Base-by-base conservation (phyloP, 345 rosid genomes). In the Anacardium occidentale region DNA sequence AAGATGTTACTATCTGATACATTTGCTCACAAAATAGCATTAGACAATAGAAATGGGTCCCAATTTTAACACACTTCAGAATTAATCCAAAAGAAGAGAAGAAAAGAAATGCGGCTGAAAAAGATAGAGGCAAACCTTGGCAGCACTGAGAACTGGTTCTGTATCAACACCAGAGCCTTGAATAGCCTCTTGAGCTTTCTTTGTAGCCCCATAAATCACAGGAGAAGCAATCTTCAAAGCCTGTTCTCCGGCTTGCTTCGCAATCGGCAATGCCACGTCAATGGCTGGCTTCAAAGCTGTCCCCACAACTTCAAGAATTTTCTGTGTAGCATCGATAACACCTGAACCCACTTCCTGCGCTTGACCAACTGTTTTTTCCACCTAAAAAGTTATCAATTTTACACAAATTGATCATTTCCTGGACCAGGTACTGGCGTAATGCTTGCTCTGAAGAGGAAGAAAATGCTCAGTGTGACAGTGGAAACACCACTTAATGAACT, bases 171-270 rank as follows among this genome's bases (percentile, higher is more conserved):
- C 98, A 52, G 92, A 66, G 84, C 87, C 82, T 76, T 92, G 90
- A 85, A 94, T 81, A 55, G 92, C 97, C 76, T 94, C 97, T 78
- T 88, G 91, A 34, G 95, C 97, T 82, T 88, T 90, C 89, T 83
- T 94, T 1, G 97, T 80, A 55, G 86, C 95, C 81, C 90, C 98
- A 1, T 97, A 90, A 73, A 91, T 72, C 4, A 83, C 92, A 15
- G 97, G 98, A 80, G 98, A 90, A 37, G 98, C 97, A 59, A 82
- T 68, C 80, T 89, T 89, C 52, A 94, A n/a, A 1, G 90, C 97
- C 72, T 91, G 78, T 64, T 91, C 91, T 76, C 95, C 95, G 24
- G 91, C 97, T 79, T 87, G 88, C 80, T 89, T 86, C 10, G 83
- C 72, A 21, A 90, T 68, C 0, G 98, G 98, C 74, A 86, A 64